Conservation (phyloP, 768 basidiomycete species). For the Multifurca ochricompacta region DNA sequence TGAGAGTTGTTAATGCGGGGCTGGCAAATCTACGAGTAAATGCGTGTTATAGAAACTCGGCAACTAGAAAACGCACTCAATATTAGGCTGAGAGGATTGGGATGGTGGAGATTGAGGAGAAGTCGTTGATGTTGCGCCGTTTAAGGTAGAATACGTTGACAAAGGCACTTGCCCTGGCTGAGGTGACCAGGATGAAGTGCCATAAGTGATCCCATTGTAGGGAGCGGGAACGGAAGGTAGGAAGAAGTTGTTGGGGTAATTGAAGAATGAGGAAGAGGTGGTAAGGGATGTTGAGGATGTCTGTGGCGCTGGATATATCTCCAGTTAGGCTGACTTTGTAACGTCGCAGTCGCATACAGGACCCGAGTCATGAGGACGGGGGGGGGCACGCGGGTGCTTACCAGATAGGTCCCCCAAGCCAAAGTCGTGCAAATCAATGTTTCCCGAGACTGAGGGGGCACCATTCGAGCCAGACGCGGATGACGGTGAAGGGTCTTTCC, state of each 20-base stretch:
- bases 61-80: conserved; percentile 15
- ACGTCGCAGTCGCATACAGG: neutral
- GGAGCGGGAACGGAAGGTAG: conserved; percentile 35
- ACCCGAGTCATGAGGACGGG: conserved; percentile 1
- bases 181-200: conserved; percentile 40
- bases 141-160: conserved; percentile 69
- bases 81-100: conserved; percentile 26
- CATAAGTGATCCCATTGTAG: conserved; percentile 49
- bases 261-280: conserved; percentile 32
- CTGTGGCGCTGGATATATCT: conserved; percentile 28
- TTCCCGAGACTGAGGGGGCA: conserved; percentile 23
- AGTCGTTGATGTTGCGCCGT: conserved; percentile 58
- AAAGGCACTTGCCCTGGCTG: conserved; percentile 43
- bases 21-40: conserved; percentile 22
- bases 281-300: conserved; percentile 33
- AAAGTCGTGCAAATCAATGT: conserved; percentile 25
- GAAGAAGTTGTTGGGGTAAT: conserved; percentile 32
- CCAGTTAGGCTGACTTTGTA: conserved; percentile 6
- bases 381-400: conserved; percentile 19
- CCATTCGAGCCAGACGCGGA: conserved; percentile 24
- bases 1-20: conserved; percentile 25
- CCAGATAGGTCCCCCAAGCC: conserved; percentile 20
- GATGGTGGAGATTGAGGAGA: conserved; percentile 30
- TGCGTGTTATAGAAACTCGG: conserved; percentile 1
- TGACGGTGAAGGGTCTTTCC: conserved; percentile 32